Evolutionary conservation across 2,329 filamentous ascomycete genomes (phyloP).

Genomic region (Hypoxylon sp.): DNA sequence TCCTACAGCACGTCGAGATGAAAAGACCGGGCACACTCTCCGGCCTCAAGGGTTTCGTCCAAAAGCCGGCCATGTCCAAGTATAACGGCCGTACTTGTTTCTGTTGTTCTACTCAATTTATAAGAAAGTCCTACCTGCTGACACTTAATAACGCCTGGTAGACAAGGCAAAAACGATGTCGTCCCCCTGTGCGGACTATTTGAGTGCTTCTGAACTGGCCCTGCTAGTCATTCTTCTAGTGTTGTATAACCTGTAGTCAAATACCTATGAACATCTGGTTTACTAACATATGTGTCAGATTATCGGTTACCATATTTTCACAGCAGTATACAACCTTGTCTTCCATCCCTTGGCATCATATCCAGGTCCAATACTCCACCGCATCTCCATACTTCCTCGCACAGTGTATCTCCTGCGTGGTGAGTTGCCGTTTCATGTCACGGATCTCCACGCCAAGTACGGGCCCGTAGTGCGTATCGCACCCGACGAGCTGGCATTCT

Average conservation of each 20-base stretch:
- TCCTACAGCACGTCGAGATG: neutral
- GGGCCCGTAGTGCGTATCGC: conserved; percentile 31
- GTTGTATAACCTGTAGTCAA: neutral
- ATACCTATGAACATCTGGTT: neutral
- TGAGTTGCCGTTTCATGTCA: conserved; percentile 4
- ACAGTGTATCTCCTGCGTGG: conserved; percentile 13
- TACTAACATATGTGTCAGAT: neutral
- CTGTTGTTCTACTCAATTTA: neutral
- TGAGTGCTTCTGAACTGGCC: neutral
- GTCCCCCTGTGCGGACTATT: neutral
- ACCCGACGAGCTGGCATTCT: conserved; percentile 27
- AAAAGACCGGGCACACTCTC: neutral
- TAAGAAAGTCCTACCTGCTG: neutral
- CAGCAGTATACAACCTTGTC: conserved; percentile 17
- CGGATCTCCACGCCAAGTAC: conserved; percentile 19
- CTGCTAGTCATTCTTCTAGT: neutral
- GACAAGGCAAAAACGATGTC: neutral
- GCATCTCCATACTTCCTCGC: conserved; percentile 18
- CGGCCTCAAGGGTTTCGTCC: neutral
- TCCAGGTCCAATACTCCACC: conserved; percentile 25
- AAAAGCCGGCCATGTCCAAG: neutral
- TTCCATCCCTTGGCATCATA: conserved; percentile 30
- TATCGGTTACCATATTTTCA: neutral
- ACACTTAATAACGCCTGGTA: neutral
- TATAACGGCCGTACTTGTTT: neutral